phyloP scores from a whole-genome alignment of 2,329 filamentous ascomycete genomes.

The Hypoxylon sp. region DNA sequence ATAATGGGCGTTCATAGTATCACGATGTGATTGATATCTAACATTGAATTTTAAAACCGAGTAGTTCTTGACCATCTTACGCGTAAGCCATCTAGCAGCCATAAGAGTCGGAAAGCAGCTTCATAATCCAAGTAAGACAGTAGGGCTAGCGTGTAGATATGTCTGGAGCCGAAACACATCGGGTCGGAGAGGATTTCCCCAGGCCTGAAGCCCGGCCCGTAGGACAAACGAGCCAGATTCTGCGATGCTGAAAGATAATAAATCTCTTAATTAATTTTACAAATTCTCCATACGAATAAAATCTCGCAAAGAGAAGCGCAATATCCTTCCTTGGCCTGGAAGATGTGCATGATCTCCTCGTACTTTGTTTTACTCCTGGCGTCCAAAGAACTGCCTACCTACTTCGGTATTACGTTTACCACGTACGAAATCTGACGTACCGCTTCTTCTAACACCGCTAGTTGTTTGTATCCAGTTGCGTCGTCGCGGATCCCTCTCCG shows the following conservation, averaged over 20 bases:
- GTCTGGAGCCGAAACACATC: slow-evolving; percentile 43
- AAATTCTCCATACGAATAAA: background rate
- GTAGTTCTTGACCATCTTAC: background rate
- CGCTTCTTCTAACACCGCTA: slow-evolving; percentile 13
- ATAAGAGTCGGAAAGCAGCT: slow-evolving; percentile 2
- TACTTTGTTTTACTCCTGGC: background rate
- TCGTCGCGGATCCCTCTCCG: slow-evolving; percentile 1
- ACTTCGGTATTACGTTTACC: background rate
- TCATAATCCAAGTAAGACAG: background rate
- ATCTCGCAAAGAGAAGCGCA: background rate
- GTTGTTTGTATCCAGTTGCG: background rate
- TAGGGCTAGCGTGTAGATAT: slow-evolving; percentile 27
- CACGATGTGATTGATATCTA: background rate
- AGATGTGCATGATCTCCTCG: background rate
- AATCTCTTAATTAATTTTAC: background rate
- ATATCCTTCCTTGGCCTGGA: background rate
- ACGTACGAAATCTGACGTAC: slow-evolving; percentile 13
- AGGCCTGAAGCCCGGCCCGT: slow-evolving; percentile 23
- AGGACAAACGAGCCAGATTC: slow-evolving; percentile 21
- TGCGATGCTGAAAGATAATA: slow-evolving; percentile 8
- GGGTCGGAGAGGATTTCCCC: slow-evolving; percentile 32
- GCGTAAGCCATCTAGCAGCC: background rate
- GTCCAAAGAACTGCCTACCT: background rate
- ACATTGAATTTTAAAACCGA: background rate
- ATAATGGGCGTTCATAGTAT: background rate